Evolutionary conservation across 2,329 filamentous ascomycete genomes (phyloP).

Genomic region (Teratosphaeria pseudoeucalypti): DNA sequence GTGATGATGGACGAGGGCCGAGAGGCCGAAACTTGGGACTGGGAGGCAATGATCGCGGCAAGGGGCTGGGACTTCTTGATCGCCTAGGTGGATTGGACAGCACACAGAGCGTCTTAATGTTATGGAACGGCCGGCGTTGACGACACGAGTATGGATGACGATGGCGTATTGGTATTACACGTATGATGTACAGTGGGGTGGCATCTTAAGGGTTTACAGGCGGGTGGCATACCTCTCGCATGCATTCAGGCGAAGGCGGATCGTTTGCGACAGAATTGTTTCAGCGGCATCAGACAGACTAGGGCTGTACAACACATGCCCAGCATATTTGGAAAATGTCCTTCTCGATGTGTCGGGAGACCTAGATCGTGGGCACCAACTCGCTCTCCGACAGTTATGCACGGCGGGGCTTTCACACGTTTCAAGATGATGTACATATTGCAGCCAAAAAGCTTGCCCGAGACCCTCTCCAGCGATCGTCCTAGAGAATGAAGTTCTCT

Average conservation of each 20-base stretch:
- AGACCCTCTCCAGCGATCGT: background rate
- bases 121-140: background rate
- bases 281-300: too few relatives aligned
- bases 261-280: background rate
- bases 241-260: background rate
- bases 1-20: constrained; percentile 45
- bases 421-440: background rate
- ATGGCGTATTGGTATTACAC: background rate
- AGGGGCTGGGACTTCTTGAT: constrained; percentile 53
- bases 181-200: background rate
- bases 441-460: too few relatives aligned
- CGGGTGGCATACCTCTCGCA: background rate
- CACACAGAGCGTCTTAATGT: background rate
- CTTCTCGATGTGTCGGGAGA: too few relatives aligned
- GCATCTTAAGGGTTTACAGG: background rate
- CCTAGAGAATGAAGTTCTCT: background rate
- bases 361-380: too few relatives aligned
- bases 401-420: background rate
- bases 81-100: constrained; percentile 23
- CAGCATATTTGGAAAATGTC: too few relatives aligned
- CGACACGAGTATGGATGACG: background rate
- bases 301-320: too few relatives aligned
- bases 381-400: too few relatives aligned
- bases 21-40: constrained; percentile 52
- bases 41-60: constrained; percentile 49